phyloP scores from a whole-genome alignment of 73 alveolate genomes.

The Tetrahymena elliotti region DNA sequence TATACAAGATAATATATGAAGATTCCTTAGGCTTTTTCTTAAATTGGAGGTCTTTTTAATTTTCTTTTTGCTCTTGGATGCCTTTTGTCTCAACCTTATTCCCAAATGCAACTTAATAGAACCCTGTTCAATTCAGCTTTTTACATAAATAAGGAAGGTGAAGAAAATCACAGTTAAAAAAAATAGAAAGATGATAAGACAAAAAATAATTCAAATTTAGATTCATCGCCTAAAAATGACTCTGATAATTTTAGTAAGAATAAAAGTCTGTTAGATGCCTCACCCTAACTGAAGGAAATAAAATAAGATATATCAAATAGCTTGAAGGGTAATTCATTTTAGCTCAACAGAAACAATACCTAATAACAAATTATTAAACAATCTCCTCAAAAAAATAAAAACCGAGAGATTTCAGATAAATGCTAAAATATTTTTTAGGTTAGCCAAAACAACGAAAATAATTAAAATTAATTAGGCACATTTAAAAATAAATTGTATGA shows the following conservation, averaged over 20 bases:
- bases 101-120: not conserved
- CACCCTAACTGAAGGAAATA: not conserved
- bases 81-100: not conserved
- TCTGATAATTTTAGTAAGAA: too few species aligned
- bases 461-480: not conserved
- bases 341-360: not conserved
- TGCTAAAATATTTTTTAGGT: too few species aligned
- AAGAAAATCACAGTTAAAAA: not conserved
- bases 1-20: not conserved
- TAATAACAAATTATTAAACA: not conserved
- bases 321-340: not conserved
- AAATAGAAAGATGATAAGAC: not conserved
- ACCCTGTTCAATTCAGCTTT: not conserved
- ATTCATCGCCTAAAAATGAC: not conserved
- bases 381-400: too few species aligned
- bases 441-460: not conserved
- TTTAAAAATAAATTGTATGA: not conserved
- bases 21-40: not conserved
- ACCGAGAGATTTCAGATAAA: not conserved
- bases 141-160: not conserved
- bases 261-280: not conserved
- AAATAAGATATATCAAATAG: not conserved
- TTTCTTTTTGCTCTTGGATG: not conserved
- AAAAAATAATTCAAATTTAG: too few species aligned
- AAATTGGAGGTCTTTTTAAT: not conserved